Evolutionary conservation across 1,284 basidiomycete genomes (phyloP).

Genomic region (Cutaneotrichosporon cavernicola): DNA sequence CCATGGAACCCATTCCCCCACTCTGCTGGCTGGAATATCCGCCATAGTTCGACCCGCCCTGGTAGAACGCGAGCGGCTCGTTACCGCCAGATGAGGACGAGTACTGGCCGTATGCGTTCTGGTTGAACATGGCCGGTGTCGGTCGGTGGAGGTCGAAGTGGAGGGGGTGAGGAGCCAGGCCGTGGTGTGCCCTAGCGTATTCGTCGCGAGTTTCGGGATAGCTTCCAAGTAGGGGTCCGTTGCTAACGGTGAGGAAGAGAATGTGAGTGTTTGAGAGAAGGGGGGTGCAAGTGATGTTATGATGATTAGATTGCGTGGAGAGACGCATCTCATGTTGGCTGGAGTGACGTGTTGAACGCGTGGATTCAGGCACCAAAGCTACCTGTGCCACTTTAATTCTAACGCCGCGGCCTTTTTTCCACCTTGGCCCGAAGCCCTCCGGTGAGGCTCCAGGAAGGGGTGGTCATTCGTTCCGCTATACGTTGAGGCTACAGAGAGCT

Average conservation of each 20-base stretch:
- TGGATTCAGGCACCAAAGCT: neutral
- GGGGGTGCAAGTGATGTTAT: neutral
- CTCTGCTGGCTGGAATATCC: slow-evolving; percentile 8
- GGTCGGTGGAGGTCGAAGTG: slow-evolving; percentile 13
- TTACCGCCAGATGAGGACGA: slow-evolving; percentile 10
- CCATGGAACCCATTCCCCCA: slow-evolving; percentile 18
- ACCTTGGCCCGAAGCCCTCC: neutral
- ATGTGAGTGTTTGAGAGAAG: neutral
- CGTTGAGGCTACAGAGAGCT: slow-evolving; percentile 4
- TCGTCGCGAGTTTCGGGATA: neutral
- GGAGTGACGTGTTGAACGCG: slow-evolving; percentile 12
- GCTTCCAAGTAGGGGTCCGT: neutral
- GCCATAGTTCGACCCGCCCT: slow-evolving; percentile 21
- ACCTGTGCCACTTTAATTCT: neutral
- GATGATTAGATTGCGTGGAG: neutral
- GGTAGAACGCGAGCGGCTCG: slow-evolving; percentile 50
- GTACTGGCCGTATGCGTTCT: slow-evolving; percentile 31
- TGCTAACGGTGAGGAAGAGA: neutral
- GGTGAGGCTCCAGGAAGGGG: neutral
- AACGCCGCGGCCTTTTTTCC: slow-evolving; percentile 7
- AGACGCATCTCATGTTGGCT: neutral
- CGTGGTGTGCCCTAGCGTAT: neutral
- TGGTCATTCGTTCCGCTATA: slow-evolving; percentile 2
- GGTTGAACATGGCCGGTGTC: slow-evolving; percentile 28
- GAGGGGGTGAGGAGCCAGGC: neutral